Evolutionary conservation across 176 grass and related monocot species (phyloP).

Genomic region (Dactylis glomerata): DNA sequence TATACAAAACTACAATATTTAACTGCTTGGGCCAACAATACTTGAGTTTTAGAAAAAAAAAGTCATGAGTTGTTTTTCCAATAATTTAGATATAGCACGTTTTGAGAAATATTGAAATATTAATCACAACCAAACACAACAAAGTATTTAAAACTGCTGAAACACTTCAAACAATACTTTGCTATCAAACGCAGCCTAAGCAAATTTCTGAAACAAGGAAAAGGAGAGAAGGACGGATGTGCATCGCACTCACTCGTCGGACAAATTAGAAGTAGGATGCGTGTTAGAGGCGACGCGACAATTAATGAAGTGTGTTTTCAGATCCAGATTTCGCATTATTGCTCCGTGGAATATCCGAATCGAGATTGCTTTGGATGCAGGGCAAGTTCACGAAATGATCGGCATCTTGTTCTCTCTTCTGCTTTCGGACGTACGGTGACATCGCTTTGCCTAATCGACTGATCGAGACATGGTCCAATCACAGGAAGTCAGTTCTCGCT

Average conservation of each 20-base stretch:
- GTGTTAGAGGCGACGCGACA: background rate
- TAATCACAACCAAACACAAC: no score
- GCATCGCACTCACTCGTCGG: slow-evolving; percentile 5
- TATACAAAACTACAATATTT: no score
- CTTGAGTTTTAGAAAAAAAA: no score
- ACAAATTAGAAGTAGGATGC: background rate
- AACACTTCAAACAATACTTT: no score
- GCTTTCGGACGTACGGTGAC: background rate
- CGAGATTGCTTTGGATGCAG: slow-evolving; percentile 21
- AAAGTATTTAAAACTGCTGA: no score
- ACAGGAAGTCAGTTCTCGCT: background rate
- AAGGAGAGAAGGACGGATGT: background rate
- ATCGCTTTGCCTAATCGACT: no score
- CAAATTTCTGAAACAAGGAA: background rate
- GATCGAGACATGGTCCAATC: no score
- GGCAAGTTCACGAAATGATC: background rate
- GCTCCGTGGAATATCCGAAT: slow-evolving; percentile 13
- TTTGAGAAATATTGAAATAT: no score
- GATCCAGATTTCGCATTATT: slow-evolving; percentile 11
- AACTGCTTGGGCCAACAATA: no score
- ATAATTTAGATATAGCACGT: no score
- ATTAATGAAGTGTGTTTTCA: slow-evolving; percentile 22
- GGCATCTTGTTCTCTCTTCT: background rate
- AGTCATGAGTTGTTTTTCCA: no score
- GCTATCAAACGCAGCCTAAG: no score